Conservation (phyloP, 2,329 filamentous ascomycete species). For the Tricladium varicosporioides region DNA sequence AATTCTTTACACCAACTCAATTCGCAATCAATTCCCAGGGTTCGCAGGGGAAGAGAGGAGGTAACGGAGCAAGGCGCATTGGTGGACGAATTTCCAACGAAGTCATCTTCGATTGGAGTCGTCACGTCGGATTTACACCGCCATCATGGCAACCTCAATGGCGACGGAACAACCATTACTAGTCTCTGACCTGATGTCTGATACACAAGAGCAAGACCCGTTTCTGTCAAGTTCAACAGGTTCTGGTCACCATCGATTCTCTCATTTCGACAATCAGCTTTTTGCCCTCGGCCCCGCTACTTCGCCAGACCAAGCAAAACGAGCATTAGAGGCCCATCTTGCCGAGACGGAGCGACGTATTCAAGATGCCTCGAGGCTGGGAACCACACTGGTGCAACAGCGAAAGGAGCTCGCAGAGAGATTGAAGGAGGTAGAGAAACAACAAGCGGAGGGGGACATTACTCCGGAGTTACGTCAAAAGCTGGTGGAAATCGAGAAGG, state of each 20-base stretch:
- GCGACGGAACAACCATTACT: conserved; percentile 27
- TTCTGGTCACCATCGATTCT: conserved; percentile 74
- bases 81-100: background rate
- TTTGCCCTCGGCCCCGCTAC: conserved; percentile 74
- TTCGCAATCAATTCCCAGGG: background rate
- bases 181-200: conserved; percentile 21
- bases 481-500: conserved; percentile 83
- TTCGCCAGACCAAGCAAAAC: conserved; percentile 83
- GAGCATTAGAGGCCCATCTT: conserved; percentile 85
- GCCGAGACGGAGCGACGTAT: conserved; percentile 89
- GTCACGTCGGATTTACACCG: background rate
- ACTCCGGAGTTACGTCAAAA: conserved; percentile 79
- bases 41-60: conserved; percentile 1
- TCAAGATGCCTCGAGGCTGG: conserved; percentile 85
- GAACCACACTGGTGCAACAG: conserved; percentile 83
- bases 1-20: background rate
- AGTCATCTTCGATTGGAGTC: conserved; percentile 9
- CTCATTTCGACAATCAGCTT: conserved; percentile 76
- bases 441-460: conserved; percentile 74
- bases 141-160: conserved; percentile 36
- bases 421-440: conserved; percentile 78
- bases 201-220: conserved; percentile 42
- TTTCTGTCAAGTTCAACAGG: conserved; percentile 51
- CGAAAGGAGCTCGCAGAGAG: conserved; percentile 79
- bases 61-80: conserved; percentile 5